A percentile compares a stretch with the other conserved stretches of the same genome.
phyloP scores from a whole-genome alignment of 768 basidiomycete genomes.

The Sporobolomyces pararoseus region DNA sequence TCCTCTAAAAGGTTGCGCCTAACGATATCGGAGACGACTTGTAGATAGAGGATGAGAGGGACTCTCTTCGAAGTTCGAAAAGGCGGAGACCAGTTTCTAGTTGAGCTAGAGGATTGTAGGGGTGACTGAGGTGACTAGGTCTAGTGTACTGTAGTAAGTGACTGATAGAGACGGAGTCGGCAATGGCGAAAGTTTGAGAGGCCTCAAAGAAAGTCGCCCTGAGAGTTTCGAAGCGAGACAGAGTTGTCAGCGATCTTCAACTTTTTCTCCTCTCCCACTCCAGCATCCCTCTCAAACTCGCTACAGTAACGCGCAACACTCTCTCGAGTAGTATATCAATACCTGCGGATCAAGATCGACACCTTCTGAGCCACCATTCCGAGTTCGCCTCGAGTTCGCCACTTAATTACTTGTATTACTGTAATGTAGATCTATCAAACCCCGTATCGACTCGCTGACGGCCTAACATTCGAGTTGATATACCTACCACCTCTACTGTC shows the following conservation, averaged over 20 bases:
- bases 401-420: no score
- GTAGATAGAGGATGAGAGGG: not conserved
- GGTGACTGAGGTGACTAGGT: not conserved
- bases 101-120: not conserved
- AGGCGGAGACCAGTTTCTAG: not conserved
- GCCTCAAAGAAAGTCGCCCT: no score
- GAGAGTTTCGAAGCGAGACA: not conserved
- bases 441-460: no score
- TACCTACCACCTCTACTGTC: no score
- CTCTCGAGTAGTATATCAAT: no score
- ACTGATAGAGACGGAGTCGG: not conserved
- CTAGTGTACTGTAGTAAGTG: not conserved
- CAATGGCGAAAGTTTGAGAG: not conserved
- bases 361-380: not conserved
- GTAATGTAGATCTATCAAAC: no score
- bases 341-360: no score
- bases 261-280: not conserved
- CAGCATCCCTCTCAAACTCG: not conserved
- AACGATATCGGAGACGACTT: constrained; percentile 30
- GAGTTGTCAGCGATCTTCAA: constrained; percentile 3
- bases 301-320: not conserved
- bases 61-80: not conserved
- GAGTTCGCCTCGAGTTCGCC: not conserved
- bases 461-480: no score
- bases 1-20: constrained; percentile 8